These are phyloP conservation scores for Axilococcus clingmanii DNA, from an alignment of 139 green algal species.

Conservation along the genomic window DNA sequence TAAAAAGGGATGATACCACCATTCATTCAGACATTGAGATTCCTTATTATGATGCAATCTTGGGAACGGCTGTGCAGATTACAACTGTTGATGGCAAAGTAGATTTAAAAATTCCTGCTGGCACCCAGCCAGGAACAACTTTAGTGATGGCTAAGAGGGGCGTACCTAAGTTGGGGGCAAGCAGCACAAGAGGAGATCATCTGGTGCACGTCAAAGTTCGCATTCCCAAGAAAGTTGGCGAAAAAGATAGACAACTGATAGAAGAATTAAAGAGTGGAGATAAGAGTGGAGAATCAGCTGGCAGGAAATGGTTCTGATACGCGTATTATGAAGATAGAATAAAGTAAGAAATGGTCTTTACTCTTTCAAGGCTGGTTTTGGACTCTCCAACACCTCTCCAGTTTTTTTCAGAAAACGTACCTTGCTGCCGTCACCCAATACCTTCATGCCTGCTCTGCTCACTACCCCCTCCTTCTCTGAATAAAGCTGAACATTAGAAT, in stretches of 20 bases:
- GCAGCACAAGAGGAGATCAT: conserved; percentile 79
- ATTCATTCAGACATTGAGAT: conserved; percentile 68
- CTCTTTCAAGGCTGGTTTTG: conserved; percentile 1
- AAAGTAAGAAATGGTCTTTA: not conserved
- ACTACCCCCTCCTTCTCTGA: conserved; percentile 54
- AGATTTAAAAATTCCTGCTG: conserved; percentile 89
- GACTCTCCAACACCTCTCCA: conserved; percentile 53
- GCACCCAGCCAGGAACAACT: conserved; percentile 92
- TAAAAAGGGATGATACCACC: conserved; percentile 78
- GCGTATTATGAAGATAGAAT: too few species aligned
- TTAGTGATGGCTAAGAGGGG: conserved; percentile 96
- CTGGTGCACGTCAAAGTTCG: conserved; percentile 62
- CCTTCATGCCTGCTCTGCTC: conserved; percentile 26
- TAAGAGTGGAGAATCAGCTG: conserved; percentile 4
- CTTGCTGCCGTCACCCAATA: conserved; percentile 65
- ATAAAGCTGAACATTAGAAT: conserved; percentile 95
- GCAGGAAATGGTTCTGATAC: too few species aligned
- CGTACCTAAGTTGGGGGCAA: conserved; percentile 77
- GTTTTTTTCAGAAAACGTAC: conserved; percentile 83
- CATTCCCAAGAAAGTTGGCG: conserved; percentile 77
- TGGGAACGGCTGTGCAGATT: conserved; percentile 78
- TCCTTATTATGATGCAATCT: conserved; percentile 84
- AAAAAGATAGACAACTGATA: conserved; percentile 83
- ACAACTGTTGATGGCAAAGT: conserved; percentile 76
- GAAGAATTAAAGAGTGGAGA: conserved; percentile 75